Evolutionary conservation across 331 rosid genomes (phyloP), one percentile per base, ranked within the genome.

Genomic region (Pyrus hybrid): DNA sequence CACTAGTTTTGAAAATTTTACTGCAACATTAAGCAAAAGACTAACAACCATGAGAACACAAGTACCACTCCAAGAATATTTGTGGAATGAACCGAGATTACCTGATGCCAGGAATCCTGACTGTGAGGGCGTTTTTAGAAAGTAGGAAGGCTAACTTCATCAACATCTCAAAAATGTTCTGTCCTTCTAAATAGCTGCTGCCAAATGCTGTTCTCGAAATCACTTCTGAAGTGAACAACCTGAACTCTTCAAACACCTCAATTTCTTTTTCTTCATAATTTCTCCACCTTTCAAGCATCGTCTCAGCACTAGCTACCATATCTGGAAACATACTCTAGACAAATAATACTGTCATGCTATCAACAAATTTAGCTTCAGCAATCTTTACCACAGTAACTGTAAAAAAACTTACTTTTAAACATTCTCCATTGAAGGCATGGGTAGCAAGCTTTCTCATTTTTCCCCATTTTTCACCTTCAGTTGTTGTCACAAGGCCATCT

Each of bases 61-160:
- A 51, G 28, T 49, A 8, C 72, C 11, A 35, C 11, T 8, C 41
- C 41, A 35, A 35, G 41, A 8, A 35, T 7, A 35, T 35, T 35
- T 35, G 41, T 35, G 41, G 41, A 35, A 35, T 35, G 41, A 35
- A 35, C 41, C 2, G 41, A 35, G 41, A 35, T 60, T 23, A 60
- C 82, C 82, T 72, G 26, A 79, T 65, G 33, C 35, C 77, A 26
- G 73, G 82, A 43, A 79, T 8, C 67, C 45, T 51, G 45, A 71
- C 6, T 41, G 22, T 56, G 18, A 17, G 33, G 8, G 2, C 0
- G 53, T 64, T 71, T 54, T 33, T 64, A 23, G 29, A 63, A 2
- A 61, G 0, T 56, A 79, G 12, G 20, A 64, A 33, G 33, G 28
- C 16, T 41, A 41, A 41, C 5, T 41, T 41, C 47, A 41, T 41